These are phyloP conservation scores for Solanum peruvianum DNA, from an alignment of 257 asterid species.

Conservation along the genomic window DNA sequence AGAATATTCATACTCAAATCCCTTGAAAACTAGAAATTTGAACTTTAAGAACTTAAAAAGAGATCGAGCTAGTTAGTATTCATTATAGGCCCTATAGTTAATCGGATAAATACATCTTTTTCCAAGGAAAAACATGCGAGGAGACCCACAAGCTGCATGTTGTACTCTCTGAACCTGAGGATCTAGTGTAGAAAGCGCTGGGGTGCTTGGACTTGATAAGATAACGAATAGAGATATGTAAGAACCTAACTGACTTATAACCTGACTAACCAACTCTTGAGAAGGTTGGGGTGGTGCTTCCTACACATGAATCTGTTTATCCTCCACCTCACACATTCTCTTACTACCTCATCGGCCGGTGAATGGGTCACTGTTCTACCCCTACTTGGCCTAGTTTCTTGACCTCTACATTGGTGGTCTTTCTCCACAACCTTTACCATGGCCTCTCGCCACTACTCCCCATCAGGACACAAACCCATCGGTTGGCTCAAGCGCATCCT, in stretches of 20 bases:
- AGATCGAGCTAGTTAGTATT: neutral
- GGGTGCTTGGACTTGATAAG: neutral
- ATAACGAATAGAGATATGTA: neutral
- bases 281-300: neutral
- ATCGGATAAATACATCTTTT: too few relatives aligned
- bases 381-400: neutral
- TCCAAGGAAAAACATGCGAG: neutral
- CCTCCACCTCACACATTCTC: neutral
- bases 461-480: neutral
- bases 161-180: neutral
- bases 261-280: neutral
- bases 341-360: neutral
- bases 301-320: neutral
- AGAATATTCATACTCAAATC: neutral
- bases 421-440: neutral
- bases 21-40: neutral
- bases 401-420: neutral
- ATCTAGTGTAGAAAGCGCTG: neutral
- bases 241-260: neutral
- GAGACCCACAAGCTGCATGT: neutral
- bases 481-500: neutral
- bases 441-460: neutral
- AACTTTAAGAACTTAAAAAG: neutral
- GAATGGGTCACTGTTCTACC: neutral
- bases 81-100: neutral